phyloP scores from a whole-genome alignment of 371 early-diverging fungal genomes.

The Mucor lusitanicus region DNA sequence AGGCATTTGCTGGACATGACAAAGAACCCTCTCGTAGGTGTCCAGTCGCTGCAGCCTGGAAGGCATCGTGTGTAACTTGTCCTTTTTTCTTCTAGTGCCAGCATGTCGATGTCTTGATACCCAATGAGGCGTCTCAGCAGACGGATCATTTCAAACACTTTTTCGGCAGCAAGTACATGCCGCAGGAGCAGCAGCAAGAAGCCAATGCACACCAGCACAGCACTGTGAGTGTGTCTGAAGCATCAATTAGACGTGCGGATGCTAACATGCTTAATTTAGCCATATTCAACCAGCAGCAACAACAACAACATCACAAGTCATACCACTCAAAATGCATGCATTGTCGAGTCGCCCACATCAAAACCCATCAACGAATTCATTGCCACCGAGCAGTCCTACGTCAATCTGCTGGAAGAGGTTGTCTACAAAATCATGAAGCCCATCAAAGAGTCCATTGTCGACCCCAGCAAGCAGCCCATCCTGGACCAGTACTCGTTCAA shows the following conservation, averaged over 20 bases:
- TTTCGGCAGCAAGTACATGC: conserved; percentile 17
- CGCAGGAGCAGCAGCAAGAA: neutral
- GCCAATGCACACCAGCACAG: neutral
- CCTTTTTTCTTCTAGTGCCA: conserved; percentile 21
- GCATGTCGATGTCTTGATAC: conserved; percentile 31
- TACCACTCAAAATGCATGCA: conserved; percentile 13
- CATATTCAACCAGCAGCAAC: neutral
- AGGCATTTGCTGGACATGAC: conserved; percentile 23
- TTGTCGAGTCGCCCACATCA: conserved; percentile 6
- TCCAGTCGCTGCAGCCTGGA: neutral
- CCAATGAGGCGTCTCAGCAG: conserved; percentile 11
- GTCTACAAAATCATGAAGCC: conserved; percentile 22
- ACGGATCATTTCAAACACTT: conserved; percentile 22
- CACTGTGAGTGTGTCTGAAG: neutral
- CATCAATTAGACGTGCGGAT: neutral
- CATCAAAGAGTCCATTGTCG: conserved; percentile 16
- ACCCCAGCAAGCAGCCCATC: conserved; percentile 17
- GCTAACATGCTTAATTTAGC: neutral
- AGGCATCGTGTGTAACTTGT: neutral
- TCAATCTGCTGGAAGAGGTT: conserved; percentile 17
- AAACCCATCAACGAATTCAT: conserved; percentile 23
- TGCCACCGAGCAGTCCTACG: conserved; percentile 23
- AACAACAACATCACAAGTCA: neutral
- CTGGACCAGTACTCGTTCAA: conserved; percentile 26
- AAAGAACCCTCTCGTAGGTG: conserved; percentile 26